Evolutionary conservation across 1,284 basidiomycete species (phyloP).

Genomic region (Moniliophthora roreri): DNA sequence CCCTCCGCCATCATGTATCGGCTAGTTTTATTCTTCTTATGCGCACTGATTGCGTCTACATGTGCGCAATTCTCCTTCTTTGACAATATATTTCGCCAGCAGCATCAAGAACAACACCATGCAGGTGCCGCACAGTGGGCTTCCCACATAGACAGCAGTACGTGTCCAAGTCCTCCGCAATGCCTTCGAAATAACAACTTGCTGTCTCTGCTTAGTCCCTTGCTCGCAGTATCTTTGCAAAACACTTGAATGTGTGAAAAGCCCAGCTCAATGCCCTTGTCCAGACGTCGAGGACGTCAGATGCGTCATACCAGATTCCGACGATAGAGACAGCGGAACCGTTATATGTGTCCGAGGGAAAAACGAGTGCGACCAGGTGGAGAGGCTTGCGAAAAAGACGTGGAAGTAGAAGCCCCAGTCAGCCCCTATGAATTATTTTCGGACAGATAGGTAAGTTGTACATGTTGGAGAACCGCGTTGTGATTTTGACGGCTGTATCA

Average conservation of each 20-base stretch:
- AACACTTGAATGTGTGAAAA: conserved; percentile 50
- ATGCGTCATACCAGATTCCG: conserved; percentile 55
- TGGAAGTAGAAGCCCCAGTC: conserved; percentile 30
- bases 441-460: too few relatives aligned
- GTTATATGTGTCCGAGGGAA: conserved; percentile 59
- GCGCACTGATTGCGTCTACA: conserved; percentile 26
- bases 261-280: conserved; percentile 59
- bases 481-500: too few relatives aligned
- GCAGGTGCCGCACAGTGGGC: conserved; percentile 59
- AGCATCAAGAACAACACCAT: conserved; percentile 48
- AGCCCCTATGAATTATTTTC: too few relatives aligned
- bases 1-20: conserved; percentile 1
- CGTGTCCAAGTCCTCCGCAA: conserved; percentile 12
- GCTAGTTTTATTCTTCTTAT: conserved; percentile 24
- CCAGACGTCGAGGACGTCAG: conserved; percentile 59
- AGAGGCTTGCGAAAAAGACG: conserved; percentile 39
- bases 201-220: conserved; percentile 37
- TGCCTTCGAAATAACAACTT: neutral
- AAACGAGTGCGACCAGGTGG: conserved; percentile 50
- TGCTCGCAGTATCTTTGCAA: conserved; percentile 64
- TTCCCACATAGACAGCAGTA: conserved; percentile 51
- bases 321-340: conserved; percentile 42
- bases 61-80: conserved; percentile 65
- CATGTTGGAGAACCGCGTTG: too few relatives aligned
- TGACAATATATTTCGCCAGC: conserved; percentile 60